Evolutionary conservation across 2,329 filamentous ascomycete species (phyloP).

Genomic region (Exophiala sp.): DNA sequence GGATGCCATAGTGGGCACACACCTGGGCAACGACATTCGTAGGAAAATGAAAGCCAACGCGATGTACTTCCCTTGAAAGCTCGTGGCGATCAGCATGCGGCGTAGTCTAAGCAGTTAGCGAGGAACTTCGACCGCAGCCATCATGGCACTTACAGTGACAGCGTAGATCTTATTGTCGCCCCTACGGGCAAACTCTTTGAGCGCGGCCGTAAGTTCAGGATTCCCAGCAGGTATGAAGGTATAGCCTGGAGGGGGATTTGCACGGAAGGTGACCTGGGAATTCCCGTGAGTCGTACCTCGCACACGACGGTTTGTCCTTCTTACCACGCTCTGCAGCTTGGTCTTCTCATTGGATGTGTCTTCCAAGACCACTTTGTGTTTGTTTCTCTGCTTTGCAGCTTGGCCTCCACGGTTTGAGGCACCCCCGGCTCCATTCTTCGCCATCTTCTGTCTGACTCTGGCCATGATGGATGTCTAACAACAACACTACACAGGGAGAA

Average conservation of each 20-base stretch:
- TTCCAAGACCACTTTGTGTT: conserved; percentile 55
- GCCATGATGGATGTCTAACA: conserved; percentile 10
- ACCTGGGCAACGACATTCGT: conserved; percentile 53
- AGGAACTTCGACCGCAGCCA: not conserved
- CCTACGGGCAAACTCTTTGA: conserved; percentile 55
- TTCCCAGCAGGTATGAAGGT: conserved; percentile 57
- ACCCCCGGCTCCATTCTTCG: conserved; percentile 9
- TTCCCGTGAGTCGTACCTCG: conserved; percentile 16
- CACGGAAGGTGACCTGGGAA: conserved; percentile 49
- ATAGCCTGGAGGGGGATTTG: conserved; percentile 54
- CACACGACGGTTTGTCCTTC: conserved; percentile 25
- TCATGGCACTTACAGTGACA: conserved; percentile 50
- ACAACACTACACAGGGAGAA: conserved; percentile 17
- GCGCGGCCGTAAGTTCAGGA: conserved; percentile 53
- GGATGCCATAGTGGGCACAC: conserved; percentile 45
- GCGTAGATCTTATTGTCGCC: conserved; percentile 51
- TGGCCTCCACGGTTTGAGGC: conserved; percentile 19
- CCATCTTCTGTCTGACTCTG: conserved; percentile 15
- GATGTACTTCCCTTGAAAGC: conserved; percentile 55
- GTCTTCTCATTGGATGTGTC: conserved; percentile 55
- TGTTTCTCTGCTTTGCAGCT: conserved; percentile 34
- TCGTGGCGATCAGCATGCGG: conserved; percentile 47
- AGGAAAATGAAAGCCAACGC: conserved; percentile 59
- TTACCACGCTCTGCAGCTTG: conserved; percentile 50
- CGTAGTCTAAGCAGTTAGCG: conserved; percentile 39